Conservation (phyloP, 1,284 basidiomycete genomes). For the Polyporus tsugae region DNA sequence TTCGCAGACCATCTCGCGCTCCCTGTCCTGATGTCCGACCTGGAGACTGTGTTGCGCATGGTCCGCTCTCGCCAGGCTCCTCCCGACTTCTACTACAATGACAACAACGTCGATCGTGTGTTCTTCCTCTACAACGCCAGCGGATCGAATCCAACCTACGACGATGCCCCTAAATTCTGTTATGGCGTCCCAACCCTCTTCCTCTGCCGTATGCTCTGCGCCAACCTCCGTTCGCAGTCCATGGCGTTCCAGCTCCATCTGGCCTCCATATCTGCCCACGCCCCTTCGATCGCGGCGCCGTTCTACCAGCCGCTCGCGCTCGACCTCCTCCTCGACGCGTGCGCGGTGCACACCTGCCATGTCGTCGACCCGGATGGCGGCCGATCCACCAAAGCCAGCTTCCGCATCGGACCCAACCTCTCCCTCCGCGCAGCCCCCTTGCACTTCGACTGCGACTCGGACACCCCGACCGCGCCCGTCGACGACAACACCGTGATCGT, state of each 20-base stretch:
- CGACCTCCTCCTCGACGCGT: not conserved
- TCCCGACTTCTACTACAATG: not conserved
- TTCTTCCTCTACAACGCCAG: not conserved
- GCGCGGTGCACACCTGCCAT: not conserved
- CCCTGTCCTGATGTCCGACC: not conserved
- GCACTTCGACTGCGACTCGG: not conserved
- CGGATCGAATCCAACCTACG: not conserved
- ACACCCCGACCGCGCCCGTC: not conserved
- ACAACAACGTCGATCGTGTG: not conserved
- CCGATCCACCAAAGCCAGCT: not conserved
- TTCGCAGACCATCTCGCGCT: not conserved
- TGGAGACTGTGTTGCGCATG: not conserved
- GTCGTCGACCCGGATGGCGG: not conserved
- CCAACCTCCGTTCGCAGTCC: not conserved
- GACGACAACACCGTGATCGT: not conserved
- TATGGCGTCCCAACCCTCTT: not conserved
- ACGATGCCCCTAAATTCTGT: not conserved
- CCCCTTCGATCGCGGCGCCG: not conserved
- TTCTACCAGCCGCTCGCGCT: not conserved
- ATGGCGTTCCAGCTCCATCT: not conserved
- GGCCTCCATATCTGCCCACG: not conserved
- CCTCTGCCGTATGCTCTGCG: not conserved
- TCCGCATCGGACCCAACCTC: not conserved
- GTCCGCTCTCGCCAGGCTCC: not conserved
- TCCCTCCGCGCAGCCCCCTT: not conserved